Conservation (phyloP, 345 rosid species). For the Eucalyptus microcorys region DNA sequence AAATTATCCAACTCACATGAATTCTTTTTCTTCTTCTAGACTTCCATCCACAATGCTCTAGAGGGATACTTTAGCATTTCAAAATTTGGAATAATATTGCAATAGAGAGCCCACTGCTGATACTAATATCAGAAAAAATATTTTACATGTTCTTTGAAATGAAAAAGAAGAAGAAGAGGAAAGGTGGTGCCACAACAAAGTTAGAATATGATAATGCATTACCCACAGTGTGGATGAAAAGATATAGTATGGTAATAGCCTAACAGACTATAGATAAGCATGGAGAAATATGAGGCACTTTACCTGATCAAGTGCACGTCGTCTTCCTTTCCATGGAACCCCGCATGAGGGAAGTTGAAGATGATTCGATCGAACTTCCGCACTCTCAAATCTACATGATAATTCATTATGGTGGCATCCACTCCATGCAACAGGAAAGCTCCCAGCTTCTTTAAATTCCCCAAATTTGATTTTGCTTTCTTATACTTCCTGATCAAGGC, state of each 20-base stretch:
- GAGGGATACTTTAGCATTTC: neutral
- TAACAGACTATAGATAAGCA: neutral
- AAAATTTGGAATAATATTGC: neutral
- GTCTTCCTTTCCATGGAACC: slow-evolving; percentile 37
- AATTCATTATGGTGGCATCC: slow-evolving; percentile 38
- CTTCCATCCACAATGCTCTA: neutral
- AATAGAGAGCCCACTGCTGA: neutral
- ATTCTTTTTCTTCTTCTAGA: neutral
- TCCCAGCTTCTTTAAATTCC: slow-evolving; percentile 16
- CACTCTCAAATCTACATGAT: slow-evolving; percentile 8
- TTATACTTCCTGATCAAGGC: slow-evolving; percentile 21
- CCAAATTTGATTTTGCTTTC: slow-evolving; percentile 27
- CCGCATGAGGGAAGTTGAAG: slow-evolving; percentile 60
- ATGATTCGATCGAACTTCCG: slow-evolving; percentile 6
- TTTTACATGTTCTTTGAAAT: neutral
- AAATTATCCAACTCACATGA: neutral
- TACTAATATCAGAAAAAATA: neutral
- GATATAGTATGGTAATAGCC: neutral
- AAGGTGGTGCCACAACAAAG: neutral
- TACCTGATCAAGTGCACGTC: slow-evolving; percentile 8
- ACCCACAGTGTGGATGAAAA: neutral
- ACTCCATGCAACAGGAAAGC: slow-evolving; percentile 31
- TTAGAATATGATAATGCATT: neutral
- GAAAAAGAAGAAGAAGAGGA: neutral
- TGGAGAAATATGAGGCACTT: neutral